Evolutionary conservation across 73 alveolate species (phyloP).

Genomic region (Paramecium caudatum): DNA sequence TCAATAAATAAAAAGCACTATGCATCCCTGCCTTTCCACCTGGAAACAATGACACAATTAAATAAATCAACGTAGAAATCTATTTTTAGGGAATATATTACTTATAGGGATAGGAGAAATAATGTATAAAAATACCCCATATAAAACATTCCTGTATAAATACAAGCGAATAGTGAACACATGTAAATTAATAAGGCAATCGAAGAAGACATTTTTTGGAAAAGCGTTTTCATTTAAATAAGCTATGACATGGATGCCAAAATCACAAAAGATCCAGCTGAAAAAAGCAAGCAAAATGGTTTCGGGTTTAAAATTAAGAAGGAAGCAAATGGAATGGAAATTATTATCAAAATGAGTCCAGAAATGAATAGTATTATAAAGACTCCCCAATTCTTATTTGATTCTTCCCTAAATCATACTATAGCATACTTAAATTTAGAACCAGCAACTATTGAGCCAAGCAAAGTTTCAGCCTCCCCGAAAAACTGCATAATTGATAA

Average conservation of each 20-base stretch:
- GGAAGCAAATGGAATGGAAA: constrained; percentile 57
- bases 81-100: not conserved
- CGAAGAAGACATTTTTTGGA: constrained; percentile 30
- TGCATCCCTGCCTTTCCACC: constrained; percentile 64
- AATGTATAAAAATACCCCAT: constrained; percentile 54
- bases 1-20: not conserved
- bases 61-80: constrained; percentile 21
- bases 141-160: constrained; percentile 53
- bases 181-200: constrained; percentile 4
- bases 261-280: constrained; percentile 28
- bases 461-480: not conserved
- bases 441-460: constrained; percentile 6
- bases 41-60: constrained; percentile 31
- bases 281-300: constrained; percentile 45
- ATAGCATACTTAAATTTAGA: not conserved
- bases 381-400: constrained; percentile 39
- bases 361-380: not conserved
- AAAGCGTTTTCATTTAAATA: constrained; percentile 13
- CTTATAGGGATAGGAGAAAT: not conserved
- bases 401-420: not conserved
- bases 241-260: constrained; percentile 10
- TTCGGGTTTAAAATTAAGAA: constrained; percentile 26
- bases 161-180: not conserved
- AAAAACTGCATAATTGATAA: constrained; percentile 15
- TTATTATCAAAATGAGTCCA: not conserved